Evolutionary conservation across 257 asterid genomes (phyloP), one percentile per base, ranked within the genome.

Genomic region (Nicotiana obtusifolia): DNA sequence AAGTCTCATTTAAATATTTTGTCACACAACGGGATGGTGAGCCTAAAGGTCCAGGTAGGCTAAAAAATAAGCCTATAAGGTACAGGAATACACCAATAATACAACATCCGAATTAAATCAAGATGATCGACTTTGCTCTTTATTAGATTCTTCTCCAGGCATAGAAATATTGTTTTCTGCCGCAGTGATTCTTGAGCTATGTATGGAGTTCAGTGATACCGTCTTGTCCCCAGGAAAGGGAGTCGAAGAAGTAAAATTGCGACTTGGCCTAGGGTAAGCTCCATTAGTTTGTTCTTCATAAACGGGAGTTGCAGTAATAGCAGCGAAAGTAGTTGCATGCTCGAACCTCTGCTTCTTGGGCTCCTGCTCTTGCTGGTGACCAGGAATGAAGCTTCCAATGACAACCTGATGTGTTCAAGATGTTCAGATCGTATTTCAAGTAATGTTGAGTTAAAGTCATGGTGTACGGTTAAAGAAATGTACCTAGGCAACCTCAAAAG

Each of bases 371-470:
- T 44, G 88, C 84, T 89, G 89, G 66, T 83, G 68, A 59, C 89
- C 92, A 1, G 92, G 86, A 76, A 90, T 73, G 84, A 94, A 94
- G 84, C 98, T 94, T 54, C 93, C 98, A 10, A 94, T 83, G 71
- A 94, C 97, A 52, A 94, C 92, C 98, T 94, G 92, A 85, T 76
- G 80, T 76, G 80, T 15, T 49, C 7, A 61, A 76, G 61, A 59
- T 75, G 56, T 78, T 88, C 37, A 81, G 82, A 54, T 52, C 22
- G 53, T 7, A 17, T 44, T 77, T 37, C 57, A 20, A n/a, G 31
- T 69, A n/a, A 20, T 37, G 33, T 69, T 41, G 33, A 69, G 77
- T 7, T 69, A 37, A 68, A 47, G 20, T 37, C 57, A 37, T 41
- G 3, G 31, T 37, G 77, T n/a, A 37, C 47, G 0, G 47, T 41